phyloP scores from a whole-genome alignment of 805 yeast species.

The Cyberlindnera maritima region DNA sequence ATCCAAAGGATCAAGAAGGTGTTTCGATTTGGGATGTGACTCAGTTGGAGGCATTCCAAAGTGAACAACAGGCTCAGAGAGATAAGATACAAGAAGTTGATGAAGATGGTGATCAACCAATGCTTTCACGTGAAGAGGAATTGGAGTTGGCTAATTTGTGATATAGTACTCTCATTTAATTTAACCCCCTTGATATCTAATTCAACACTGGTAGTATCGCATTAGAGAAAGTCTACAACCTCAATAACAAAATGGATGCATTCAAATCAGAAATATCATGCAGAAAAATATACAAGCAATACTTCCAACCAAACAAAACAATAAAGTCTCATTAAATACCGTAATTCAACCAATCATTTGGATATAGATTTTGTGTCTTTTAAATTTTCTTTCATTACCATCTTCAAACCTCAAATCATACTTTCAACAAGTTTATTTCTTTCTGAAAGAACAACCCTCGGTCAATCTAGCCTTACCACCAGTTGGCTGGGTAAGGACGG shows the following conservation, averaged over 20 bases:
- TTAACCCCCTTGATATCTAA: too few species aligned
- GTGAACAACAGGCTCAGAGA: slow-evolving; percentile 37
- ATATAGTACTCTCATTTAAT: too few species aligned
- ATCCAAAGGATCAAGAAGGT: slow-evolving; percentile 89
- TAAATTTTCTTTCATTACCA: background rate
- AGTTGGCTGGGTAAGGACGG: slow-evolving; percentile 97
- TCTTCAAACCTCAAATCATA: background rate
- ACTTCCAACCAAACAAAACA: slow-evolving; percentile 6
- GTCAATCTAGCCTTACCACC: slow-evolving; percentile 99
- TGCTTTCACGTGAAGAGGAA: slow-evolving; percentile 27
- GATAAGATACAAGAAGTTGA: slow-evolving; percentile 19
- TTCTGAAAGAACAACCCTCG: slow-evolving; percentile 99
- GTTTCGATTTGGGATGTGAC: slow-evolving; percentile 88
- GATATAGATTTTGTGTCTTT: slow-evolving; percentile 1
- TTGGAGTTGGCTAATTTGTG: slow-evolving; percentile 23
- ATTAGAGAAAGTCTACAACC: background rate
- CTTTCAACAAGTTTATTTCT: slow-evolving; percentile 70
- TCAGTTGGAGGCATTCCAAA: slow-evolving; percentile 60
- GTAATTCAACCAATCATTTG: background rate
- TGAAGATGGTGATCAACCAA: slow-evolving; percentile 28
- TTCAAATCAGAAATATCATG: slow-evolving; percentile 8
- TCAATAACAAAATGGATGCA: slow-evolving; percentile 1
- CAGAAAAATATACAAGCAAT: slow-evolving; percentile 7
- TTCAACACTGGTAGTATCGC: too few species aligned
- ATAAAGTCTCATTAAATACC: too few species aligned